Conservation (phyloP, 768 basidiomycete genomes). For the Tricholoma bakamatsutake region DNA sequence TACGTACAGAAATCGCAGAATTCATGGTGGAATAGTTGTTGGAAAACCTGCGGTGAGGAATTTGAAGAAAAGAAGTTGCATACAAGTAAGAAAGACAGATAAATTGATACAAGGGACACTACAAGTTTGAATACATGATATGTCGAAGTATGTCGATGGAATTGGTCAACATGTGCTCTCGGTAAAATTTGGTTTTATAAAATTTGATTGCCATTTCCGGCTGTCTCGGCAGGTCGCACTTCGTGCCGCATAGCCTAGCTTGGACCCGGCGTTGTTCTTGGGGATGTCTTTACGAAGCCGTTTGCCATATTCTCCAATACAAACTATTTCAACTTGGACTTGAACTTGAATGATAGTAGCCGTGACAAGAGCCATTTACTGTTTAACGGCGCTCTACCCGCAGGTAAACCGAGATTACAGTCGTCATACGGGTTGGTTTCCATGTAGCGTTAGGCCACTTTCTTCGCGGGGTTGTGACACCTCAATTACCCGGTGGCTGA, state of each 20-base stretch:
- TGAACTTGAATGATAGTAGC: too few relatives aligned
- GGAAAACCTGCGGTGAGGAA: conserved; percentile 4
- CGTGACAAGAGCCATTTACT: too few relatives aligned
- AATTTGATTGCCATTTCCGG: conserved; percentile 16
- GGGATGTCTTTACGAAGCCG: not conserved
- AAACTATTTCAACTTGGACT: too few relatives aligned
- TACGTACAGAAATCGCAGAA: conserved; percentile 17
- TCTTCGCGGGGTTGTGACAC: too few relatives aligned
- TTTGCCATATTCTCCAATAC: too few relatives aligned
- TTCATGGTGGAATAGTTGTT: conserved; percentile 10
- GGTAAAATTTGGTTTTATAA: conserved; percentile 14
- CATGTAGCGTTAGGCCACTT: too few relatives aligned
- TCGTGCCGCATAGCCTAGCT: not conserved
- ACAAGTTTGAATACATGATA: conserved; percentile 20
- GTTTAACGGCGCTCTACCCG: too few relatives aligned
- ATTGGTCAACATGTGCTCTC: conserved; percentile 16
- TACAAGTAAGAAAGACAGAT: conserved; percentile 15
- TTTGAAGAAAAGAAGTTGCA: conserved; percentile 9
- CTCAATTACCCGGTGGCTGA: too few relatives aligned
- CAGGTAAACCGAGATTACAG: too few relatives aligned
- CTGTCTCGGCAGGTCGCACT: conserved; percentile 4
- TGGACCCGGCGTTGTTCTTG: not conserved
- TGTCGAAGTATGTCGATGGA: conserved; percentile 13
- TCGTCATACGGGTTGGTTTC: too few relatives aligned
- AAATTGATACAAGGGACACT: conserved; percentile 9